phyloP scores from a whole-genome alignment of 306 rosid species.

The Dalbergia oliveri region DNA sequence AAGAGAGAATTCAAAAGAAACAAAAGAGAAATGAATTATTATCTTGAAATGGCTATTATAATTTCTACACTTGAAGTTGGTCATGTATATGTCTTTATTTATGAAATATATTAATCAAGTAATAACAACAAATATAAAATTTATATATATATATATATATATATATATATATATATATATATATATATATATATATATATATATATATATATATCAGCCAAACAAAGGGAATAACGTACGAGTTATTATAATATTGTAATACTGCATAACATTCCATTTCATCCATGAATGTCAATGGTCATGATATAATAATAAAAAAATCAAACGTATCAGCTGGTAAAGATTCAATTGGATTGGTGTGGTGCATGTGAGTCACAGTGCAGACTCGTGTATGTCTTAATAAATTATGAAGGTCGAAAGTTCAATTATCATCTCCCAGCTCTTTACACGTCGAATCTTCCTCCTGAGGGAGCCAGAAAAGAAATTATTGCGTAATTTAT shows the following conservation, averaged over 20 bases:
- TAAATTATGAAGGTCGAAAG: too few species aligned
- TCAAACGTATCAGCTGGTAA: background rate
- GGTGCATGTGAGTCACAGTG: too few species aligned
- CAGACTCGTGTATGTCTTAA: too few species aligned
- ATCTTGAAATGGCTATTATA: background rate
- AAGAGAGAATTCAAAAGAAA: too few species aligned
- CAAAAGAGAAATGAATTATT: background rate
- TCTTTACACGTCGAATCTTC: background rate
- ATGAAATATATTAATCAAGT: too few species aligned
- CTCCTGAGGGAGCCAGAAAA: background rate
- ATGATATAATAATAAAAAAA: slow-evolving; percentile 2
- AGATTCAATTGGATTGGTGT: background rate
- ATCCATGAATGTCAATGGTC: background rate
- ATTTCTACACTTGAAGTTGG: background rate
- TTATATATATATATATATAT: too few species aligned
- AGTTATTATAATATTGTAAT: background rate
- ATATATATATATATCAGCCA: too few species aligned
- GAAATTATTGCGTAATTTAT: too few species aligned
- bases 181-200: too few species aligned
- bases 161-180: too few species aligned
- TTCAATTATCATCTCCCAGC: background rate
- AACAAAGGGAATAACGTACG: background rate
- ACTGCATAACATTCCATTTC: background rate
- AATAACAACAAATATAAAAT: too few species aligned
- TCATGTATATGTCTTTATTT: too few species aligned